Percentiles rank a stretch among this genome's conserved stretches.
phyloP scores from a whole-genome alignment of 768 basidiomycete genomes.

The Collybiopsis luxurians region DNA sequence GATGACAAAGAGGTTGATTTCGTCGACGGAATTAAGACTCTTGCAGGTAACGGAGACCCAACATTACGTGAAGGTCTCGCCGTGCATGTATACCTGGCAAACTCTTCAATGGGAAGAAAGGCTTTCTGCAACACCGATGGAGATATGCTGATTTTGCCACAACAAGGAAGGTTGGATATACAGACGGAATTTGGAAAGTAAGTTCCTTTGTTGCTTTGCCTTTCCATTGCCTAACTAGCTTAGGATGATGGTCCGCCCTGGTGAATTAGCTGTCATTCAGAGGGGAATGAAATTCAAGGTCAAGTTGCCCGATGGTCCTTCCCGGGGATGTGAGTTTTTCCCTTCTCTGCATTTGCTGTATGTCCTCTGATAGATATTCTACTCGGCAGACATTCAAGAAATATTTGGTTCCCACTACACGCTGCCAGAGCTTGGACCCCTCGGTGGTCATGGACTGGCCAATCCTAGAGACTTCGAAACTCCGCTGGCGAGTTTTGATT shows the following conservation, averaged over 20 bases:
- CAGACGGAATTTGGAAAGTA: constrained; percentile 70
- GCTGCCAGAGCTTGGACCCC: constrained; percentile 63
- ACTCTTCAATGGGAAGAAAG: constrained; percentile 55
- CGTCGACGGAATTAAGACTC: constrained; percentile 57
- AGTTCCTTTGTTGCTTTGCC: constrained; percentile 16
- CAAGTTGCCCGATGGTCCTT: constrained; percentile 53
- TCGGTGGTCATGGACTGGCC: constrained; percentile 66
- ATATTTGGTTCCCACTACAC: constrained; percentile 62
- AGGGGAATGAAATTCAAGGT: constrained; percentile 68
- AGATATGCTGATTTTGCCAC: constrained; percentile 65
- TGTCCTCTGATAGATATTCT: neutral
- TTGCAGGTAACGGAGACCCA: constrained; percentile 63
- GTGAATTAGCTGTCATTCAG: constrained; percentile 64
- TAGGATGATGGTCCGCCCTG: constrained; percentile 61
- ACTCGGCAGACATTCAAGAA: constrained; percentile 51
- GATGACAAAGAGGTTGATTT: constrained; percentile 45
- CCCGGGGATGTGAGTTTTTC: constrained; percentile 51
- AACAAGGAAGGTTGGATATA: constrained; percentile 63
- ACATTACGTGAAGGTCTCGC: constrained; percentile 63
- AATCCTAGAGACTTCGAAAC: constrained; percentile 62
- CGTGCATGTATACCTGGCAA: constrained; percentile 60
- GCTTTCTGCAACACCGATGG: constrained; percentile 66
- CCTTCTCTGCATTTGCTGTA: neutral
- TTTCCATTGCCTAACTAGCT: neutral
- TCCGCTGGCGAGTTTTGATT: constrained; percentile 63